A percentile compares a stretch with the other conserved stretches of the same genome.
phyloP scores from a whole-genome alignment of 306 rosid species.

The Lathyrus tuberosus region DNA sequence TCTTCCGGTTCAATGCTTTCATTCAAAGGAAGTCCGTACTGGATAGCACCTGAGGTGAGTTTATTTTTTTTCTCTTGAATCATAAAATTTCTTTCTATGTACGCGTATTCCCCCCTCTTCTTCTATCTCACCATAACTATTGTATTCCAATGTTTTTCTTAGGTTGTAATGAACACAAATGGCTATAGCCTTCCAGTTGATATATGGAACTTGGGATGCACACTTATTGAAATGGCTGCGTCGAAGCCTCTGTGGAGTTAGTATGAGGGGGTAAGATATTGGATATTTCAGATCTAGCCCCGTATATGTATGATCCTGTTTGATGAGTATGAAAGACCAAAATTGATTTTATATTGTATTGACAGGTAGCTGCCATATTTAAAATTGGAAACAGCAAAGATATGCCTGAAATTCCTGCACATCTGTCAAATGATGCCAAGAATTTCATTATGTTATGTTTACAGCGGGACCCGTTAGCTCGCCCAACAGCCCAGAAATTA shows the following conservation, averaged over 20 bases:
- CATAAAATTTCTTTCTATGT: no score
- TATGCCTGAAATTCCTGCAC: constrained; percentile 88
- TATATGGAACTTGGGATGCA: constrained; percentile 98
- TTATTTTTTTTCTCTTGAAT: no score
- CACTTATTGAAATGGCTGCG: constrained; percentile 97
- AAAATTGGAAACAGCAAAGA: constrained; percentile 99
- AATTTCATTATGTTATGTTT: constrained; percentile 74
- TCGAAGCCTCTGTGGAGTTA: constrained; percentile 97
- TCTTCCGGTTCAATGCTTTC: no score
- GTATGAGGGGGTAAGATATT: constrained; percentile 90
- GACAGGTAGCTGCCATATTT: constrained; percentile 96
- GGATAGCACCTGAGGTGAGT: no score
- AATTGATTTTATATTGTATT: constrained; percentile 40
- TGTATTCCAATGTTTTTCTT: no score
- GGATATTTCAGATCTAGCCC: constrained; percentile 38
- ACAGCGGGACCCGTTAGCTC: constrained; percentile 79
- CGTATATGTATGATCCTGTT: constrained; percentile 13
- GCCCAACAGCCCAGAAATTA: constrained; percentile 72
- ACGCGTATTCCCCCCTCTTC: no score
- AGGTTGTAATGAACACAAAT: constrained; percentile 91
- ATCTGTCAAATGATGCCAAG: constrained; percentile 87
- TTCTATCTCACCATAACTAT: no score
- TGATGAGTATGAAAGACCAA: constrained; percentile 36
- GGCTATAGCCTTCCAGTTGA: constrained; percentile 92
- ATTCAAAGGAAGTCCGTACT: no score